phyloP scores from a whole-genome alignment of 2,329 filamentous ascomycete genomes.

The Emmonsia crescens region DNA sequence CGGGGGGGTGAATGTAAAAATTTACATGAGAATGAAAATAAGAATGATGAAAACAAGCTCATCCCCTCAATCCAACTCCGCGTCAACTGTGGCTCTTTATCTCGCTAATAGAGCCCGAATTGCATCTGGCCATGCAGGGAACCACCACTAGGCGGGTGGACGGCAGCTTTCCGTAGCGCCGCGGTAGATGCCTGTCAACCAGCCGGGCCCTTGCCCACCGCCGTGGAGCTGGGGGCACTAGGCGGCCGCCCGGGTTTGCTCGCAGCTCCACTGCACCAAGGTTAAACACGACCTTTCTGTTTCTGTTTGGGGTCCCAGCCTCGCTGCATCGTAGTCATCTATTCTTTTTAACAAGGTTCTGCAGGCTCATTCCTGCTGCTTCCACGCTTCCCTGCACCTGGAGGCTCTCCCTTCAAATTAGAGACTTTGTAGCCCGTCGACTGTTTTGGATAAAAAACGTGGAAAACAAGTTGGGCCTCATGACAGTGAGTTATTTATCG shows the following conservation, averaged over 20 bases:
- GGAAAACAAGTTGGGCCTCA: neutral
- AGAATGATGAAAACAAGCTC: neutral
- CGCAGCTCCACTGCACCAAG: neutral
- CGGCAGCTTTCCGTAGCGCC: neutral
- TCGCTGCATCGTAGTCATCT: too few species aligned
- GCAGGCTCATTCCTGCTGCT: neutral
- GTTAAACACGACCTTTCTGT: neutral
- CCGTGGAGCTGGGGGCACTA: neutral
- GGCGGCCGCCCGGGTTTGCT: neutral
- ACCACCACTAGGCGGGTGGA: neutral
- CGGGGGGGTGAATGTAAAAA: neutral
- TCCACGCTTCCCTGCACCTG: neutral
- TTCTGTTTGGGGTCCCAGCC: neutral
- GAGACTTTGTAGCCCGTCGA: neutral
- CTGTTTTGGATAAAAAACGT: neutral
- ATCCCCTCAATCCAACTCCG: neutral
- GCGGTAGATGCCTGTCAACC: neutral
- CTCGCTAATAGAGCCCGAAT: neutral
- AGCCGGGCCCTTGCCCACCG: neutral
- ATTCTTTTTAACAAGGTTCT: too few species aligned
- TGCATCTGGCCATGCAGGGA: neutral
- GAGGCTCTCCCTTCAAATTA: neutral
- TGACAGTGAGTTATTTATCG: neutral
- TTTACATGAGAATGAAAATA: neutral
- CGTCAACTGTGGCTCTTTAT: neutral